Conservation (phyloP, 2,329 filamentous ascomycete species). For the Penicillium capsulatum region DNA sequence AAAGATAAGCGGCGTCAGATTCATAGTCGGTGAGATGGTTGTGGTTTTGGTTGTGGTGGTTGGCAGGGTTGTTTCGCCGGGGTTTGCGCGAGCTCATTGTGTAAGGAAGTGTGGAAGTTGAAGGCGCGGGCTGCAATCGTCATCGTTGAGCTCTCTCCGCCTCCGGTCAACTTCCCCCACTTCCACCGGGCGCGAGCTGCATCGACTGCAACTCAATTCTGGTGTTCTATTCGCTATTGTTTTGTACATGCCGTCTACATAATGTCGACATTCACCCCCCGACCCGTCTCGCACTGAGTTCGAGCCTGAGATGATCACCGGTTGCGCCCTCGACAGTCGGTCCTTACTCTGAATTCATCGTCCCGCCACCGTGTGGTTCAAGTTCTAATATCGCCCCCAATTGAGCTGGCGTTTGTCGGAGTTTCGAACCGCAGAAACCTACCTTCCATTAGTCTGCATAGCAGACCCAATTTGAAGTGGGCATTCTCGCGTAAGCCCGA, state of each 20-base stretch:
- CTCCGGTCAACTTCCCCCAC: neutral
- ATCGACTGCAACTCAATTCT: too few relatives aligned
- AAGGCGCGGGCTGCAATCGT: slow-evolving; percentile 4
- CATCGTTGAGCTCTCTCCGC: slow-evolving; percentile 5
- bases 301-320: slow-evolving; percentile 6
- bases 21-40: slow-evolving; percentile 56
- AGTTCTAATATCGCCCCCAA: neutral
- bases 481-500: too few relatives aligned
- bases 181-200: too few relatives aligned
- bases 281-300: slow-evolving; percentile 10
- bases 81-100: slow-evolving; percentile 33
- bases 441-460: slow-evolving; percentile 3
- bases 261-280: slow-evolving; percentile 7
- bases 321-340: slow-evolving; percentile 7
- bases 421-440: slow-evolving; percentile 6
- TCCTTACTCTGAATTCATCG: neutral
- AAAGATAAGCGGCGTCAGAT: slow-evolving; percentile 56
- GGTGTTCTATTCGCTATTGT: neutral
- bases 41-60: slow-evolving; percentile 22
- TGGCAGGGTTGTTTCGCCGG: slow-evolving; percentile 24
- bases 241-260: slow-evolving; percentile 2
- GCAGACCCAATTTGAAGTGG: neutral
- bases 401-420: slow-evolving; percentile 5
- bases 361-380: too few relatives aligned
- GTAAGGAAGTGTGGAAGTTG: neutral